These are phyloP conservation scores for Pterocarpus santalinus DNA, from an alignment of 306 rosid species.

Conservation along the genomic window DNA sequence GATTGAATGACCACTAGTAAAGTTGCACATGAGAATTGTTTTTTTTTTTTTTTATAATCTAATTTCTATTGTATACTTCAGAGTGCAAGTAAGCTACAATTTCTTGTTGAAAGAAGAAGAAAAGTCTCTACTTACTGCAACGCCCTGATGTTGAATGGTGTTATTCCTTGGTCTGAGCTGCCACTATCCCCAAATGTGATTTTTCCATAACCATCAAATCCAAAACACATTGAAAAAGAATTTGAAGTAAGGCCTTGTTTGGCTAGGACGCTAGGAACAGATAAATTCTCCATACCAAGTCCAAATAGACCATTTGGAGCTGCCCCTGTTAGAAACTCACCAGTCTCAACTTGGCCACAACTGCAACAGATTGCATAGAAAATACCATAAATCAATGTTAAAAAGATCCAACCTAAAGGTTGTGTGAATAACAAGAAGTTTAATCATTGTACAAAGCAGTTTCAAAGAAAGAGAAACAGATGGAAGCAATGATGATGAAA, in stretches of 20 bases:
- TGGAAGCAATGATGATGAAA: constrained; percentile 4
- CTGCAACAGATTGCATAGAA: constrained; percentile 57
- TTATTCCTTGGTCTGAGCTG: constrained; percentile 65
- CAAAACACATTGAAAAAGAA: constrained; percentile 95
- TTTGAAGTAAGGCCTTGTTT: constrained; percentile 65
- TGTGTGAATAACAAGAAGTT: background rate
- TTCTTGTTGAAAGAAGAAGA: constrained; percentile 34
- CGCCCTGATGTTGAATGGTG: constrained; percentile 64
- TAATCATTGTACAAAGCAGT: background rate
- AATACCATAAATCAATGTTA: constrained; percentile 1
- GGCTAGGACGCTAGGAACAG: constrained; percentile 88
- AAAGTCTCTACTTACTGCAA: constrained; percentile 58
- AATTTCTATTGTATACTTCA: constrained; percentile 6
- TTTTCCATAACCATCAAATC: constrained; percentile 67
- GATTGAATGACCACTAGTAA: constrained; percentile 19
- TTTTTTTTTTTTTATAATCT: background rate
- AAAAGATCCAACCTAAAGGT: constrained; percentile 19
- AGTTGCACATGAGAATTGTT: constrained; percentile 9
- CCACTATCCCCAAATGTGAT: constrained; percentile 88
- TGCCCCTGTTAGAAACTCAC: constrained; percentile 66
- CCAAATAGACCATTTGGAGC: constrained; percentile 96
- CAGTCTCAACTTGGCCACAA: constrained; percentile 86
- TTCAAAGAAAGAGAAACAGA: constrained; percentile 35
- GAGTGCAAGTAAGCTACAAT: constrained; percentile 24
- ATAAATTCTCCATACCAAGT: constrained; percentile 73